Conservation (phyloP, 73 alveolate genomes). For the Blepharisma japonicum region DNA sequence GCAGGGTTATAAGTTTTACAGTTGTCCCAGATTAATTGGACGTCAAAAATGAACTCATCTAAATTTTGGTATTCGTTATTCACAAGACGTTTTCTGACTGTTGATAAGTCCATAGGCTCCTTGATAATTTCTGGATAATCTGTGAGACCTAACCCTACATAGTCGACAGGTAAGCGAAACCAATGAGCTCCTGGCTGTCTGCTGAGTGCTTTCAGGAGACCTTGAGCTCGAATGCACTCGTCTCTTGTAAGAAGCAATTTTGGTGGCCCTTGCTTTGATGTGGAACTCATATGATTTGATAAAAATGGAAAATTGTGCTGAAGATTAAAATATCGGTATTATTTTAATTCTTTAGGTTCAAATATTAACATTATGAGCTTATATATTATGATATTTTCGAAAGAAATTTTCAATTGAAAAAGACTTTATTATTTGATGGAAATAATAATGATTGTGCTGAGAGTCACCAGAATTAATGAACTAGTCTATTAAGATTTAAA, state of each 20-base stretch:
- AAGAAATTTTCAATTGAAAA: too few species aligned
- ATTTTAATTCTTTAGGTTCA: too few species aligned
- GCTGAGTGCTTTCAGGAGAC: not conserved
- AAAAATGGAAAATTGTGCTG: too few species aligned
- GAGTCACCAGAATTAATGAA: too few species aligned
- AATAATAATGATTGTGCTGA: too few species aligned
- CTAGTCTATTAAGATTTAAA: too few species aligned
- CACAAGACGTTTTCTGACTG: not conserved
- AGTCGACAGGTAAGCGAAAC: slow-evolving; percentile 52
- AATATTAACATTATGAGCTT: too few species aligned
- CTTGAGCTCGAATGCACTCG: not conserved
- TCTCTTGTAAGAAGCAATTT: not conserved
- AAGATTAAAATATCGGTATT: too few species aligned
- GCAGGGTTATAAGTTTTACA: slow-evolving; percentile 80
- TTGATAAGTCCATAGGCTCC: slow-evolving; percentile 30
- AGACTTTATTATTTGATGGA: too few species aligned
- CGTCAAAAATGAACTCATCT: slow-evolving; percentile 75
- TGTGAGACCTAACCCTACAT: slow-evolving; percentile 45
- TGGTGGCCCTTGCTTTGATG: too few species aligned
- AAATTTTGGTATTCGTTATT: slow-evolving; percentile 26
- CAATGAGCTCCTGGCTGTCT: slow-evolving; percentile 37
- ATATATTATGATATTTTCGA: too few species aligned
- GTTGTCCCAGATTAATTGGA: slow-evolving; percentile 86
- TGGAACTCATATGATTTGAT: too few species aligned
- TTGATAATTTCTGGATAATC: slow-evolving; percentile 49